These are phyloP conservation scores for Davidsoniella australis DNA, from an alignment of 2,329 filamentous ascomycete species.

Conservation along the genomic window DNA sequence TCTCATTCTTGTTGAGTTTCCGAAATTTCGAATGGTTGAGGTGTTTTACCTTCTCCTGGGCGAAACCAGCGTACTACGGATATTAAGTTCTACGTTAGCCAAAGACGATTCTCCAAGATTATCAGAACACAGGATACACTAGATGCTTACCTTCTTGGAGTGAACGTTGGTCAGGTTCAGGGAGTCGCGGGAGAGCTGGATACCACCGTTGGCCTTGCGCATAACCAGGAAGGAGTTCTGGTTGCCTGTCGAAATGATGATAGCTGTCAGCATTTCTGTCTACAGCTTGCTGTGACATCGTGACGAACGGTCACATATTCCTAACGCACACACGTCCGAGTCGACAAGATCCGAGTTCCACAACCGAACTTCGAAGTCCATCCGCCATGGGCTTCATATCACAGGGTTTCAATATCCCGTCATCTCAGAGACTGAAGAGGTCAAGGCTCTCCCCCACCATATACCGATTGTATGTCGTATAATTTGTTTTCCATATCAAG, in stretches of 20 bases:
- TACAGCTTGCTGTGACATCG: neutral
- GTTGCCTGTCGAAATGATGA: slow-evolving; percentile 40
- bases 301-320: neutral
- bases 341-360: slow-evolving; percentile 2
- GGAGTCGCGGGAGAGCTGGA: slow-evolving; percentile 85
- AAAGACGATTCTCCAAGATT: neutral
- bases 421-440: too few species aligned
- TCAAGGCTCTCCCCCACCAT: too few species aligned
- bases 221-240: slow-evolving; percentile 88
- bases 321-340: neutral
- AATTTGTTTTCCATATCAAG: too few species aligned
- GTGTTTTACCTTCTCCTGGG: slow-evolving; percentile 69
- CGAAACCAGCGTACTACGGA: slow-evolving; percentile 68
- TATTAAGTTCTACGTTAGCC: slow-evolving; percentile 20
- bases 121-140: neutral
- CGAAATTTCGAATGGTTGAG: neutral
- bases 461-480: too few species aligned
- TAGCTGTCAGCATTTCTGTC: slow-evolving; percentile 7
- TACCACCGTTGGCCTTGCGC: slow-evolving; percentile 61
- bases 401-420: too few species aligned
- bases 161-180: slow-evolving; percentile 87
- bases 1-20: neutral
- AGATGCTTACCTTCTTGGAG: slow-evolving; percentile 59
- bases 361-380: neutral
- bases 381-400: too few species aligned